Evolutionary conservation across 2,329 filamentous ascomycete species (phyloP).

Genomic region (Verticillium tricorpus): DNA sequence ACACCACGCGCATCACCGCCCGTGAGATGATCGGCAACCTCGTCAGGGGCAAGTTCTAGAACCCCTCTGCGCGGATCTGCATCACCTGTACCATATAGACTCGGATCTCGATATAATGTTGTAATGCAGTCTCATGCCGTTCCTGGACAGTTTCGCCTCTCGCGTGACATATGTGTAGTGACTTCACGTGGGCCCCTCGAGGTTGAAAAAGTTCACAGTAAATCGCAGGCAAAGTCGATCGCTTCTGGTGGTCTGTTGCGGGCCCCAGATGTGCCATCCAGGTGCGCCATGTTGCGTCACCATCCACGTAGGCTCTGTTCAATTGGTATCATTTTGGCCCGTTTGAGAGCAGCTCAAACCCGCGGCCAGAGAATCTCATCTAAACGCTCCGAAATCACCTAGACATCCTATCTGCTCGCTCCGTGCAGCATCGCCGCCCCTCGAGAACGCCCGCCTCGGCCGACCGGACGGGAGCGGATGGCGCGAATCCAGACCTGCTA

Average conservation of each 20-base stretch:
- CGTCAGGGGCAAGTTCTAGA: conserved; percentile 64
- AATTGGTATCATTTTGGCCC: not conserved
- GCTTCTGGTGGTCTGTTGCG: too few relatives aligned
- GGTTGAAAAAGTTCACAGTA: too few relatives aligned
- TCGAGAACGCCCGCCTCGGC: not conserved
- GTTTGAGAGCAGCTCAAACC: not conserved
- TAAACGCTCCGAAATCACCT: not conserved
- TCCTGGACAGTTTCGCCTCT: not conserved
- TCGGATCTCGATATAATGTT: not conserved
- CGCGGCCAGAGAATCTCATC: not conserved
- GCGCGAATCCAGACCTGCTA: not conserved
- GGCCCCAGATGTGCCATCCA: too few relatives aligned
- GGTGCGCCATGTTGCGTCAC: too few relatives aligned
- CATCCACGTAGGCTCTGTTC: not conserved
- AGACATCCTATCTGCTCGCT: not conserved
- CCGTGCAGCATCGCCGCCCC: not conserved
- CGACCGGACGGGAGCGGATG: not conserved
- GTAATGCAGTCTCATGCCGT: not conserved
- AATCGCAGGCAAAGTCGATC: too few relatives aligned
- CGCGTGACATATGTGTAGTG: too few relatives aligned
- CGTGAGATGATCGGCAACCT: conserved; percentile 74
- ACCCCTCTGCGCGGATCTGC: not conserved
- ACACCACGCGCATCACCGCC: conserved; percentile 69
- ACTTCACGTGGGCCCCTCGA: too few relatives aligned
- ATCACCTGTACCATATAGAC: not conserved